Evolutionary conservation across 257 asterid species (phyloP).

Genomic region (Gynochthodes officinalis): DNA sequence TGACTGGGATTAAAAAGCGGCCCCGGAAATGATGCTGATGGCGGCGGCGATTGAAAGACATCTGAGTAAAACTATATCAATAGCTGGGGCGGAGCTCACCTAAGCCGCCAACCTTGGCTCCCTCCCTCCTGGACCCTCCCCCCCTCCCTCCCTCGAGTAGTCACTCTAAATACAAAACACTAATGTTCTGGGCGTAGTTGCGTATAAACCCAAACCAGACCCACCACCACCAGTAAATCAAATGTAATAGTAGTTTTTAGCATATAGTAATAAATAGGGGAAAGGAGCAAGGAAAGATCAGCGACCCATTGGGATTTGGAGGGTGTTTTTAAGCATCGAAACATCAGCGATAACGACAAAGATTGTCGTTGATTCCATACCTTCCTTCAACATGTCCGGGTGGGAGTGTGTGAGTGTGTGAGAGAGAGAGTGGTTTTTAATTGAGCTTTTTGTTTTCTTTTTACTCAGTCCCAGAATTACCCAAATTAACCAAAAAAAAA

Average conservation of each 20-base stretch:
- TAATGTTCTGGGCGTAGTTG: too few species aligned
- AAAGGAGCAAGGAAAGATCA: too few species aligned
- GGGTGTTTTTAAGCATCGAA: neutral
- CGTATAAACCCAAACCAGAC: too few species aligned
- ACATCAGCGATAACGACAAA: conserved; percentile 11
- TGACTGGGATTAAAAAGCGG: conserved; percentile 44
- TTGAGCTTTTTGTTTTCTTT: too few species aligned
- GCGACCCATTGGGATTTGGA: neutral
- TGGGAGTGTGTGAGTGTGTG: neutral
- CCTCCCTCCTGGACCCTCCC: neutral
- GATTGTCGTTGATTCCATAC: conserved; percentile 1
- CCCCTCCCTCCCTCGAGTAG: neutral
- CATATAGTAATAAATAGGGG: too few species aligned
- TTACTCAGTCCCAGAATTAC: too few species aligned
- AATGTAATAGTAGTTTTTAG: too few species aligned
- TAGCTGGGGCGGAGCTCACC: conserved; percentile 28
- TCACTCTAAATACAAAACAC: too few species aligned
- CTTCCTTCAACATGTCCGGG: neutral
- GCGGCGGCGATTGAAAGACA: conserved; percentile 84
- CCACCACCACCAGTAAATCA: too few species aligned
- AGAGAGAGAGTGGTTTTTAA: too few species aligned
- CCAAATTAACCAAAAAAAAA: too few species aligned
- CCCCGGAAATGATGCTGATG: conserved; percentile 48
- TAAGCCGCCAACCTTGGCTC: conserved; percentile 8
- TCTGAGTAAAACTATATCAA: conserved; percentile 6